phyloP scores from a whole-genome alignment of 2,329 filamentous ascomycete genomes.

The Scopulariopsis brevicaulis region DNA sequence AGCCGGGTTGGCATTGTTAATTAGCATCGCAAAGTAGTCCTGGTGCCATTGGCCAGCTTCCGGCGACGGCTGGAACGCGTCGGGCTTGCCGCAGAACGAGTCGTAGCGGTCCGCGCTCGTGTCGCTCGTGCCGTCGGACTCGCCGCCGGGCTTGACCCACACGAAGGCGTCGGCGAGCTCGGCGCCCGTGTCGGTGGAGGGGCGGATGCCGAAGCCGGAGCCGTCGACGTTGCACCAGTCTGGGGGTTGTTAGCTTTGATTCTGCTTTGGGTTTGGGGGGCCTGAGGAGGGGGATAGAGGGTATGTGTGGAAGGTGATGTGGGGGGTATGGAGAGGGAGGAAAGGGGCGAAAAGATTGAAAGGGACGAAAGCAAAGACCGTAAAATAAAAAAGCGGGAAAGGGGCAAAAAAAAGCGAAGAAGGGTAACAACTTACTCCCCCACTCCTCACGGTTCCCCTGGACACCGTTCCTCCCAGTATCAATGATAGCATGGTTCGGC shows the following conservation, averaged over 20 bases:
- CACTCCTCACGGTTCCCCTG: conserved; percentile 29
- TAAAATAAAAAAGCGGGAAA: too few relatives aligned
- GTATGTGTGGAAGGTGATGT: background rate
- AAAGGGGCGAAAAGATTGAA: background rate
- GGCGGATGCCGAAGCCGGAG: conserved; percentile 48
- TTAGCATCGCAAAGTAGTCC: conserved; percentile 13
- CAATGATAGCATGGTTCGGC: conserved; percentile 29
- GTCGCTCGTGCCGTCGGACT: conserved; percentile 32
- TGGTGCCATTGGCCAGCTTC: conserved; percentile 36
- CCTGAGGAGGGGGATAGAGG: too few relatives aligned
- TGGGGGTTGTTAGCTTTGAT: conserved; percentile 23
- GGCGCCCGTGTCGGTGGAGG: conserved; percentile 44
- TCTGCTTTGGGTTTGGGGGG: background rate
- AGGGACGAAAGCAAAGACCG: background rate
- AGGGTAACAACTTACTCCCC: conserved; percentile 15
- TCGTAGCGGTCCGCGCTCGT: conserved; percentile 20
- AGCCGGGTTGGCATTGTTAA: conserved; percentile 10
- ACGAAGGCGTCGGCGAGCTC: conserved; percentile 50
- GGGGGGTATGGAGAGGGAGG: background rate
- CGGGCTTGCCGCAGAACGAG: conserved; percentile 23
- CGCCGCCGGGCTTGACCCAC: conserved; percentile 54
- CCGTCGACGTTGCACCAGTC: conserved; percentile 51
- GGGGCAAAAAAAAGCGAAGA: background rate
- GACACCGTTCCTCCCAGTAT: conserved; percentile 27
- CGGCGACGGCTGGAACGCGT: conserved; percentile 35